Conservation (phyloP, 306 rosid genomes). For the Fragaria nilgerrensis region DNA sequence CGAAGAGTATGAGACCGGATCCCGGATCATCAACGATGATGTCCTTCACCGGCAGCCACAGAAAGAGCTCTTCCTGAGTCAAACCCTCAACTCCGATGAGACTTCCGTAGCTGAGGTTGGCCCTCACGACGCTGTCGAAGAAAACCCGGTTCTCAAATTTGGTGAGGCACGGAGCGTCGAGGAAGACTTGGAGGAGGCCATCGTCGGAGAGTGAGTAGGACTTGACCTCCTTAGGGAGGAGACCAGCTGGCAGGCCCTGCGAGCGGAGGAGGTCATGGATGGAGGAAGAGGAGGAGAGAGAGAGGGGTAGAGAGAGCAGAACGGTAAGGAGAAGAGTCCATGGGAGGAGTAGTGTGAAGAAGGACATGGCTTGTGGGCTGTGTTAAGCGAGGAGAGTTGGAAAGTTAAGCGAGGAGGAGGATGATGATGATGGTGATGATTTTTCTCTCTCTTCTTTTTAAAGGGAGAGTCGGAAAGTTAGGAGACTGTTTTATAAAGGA, state of each 20-base stretch:
- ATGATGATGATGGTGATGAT: background rate
- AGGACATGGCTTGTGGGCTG: slow-evolving; percentile 31
- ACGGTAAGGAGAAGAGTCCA: slow-evolving; percentile 11
- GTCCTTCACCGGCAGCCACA: slow-evolving; percentile 89
- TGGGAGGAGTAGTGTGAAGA: slow-evolving; percentile 30
- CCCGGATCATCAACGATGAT: slow-evolving; percentile 73
- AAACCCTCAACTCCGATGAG: slow-evolving; percentile 78
- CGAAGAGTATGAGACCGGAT: slow-evolving; percentile 77
- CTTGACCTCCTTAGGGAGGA: slow-evolving; percentile 67
- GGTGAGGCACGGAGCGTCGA: slow-evolving; percentile 75
- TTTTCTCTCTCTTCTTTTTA: background rate
- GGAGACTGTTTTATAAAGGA: slow-evolving; percentile 37
- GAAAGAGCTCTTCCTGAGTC: slow-evolving; percentile 78
- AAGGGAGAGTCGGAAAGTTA: slow-evolving; percentile 39
- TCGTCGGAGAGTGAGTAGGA: slow-evolving; percentile 58
- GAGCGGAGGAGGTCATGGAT: slow-evolving; percentile 80
- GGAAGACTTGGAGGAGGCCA: slow-evolving; percentile 67
- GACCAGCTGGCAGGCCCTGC: slow-evolving; percentile 78
- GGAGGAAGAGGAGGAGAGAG: slow-evolving; percentile 34
- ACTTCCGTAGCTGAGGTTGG: slow-evolving; percentile 82
- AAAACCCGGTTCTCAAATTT: slow-evolving; percentile 72
- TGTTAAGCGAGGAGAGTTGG: background rate
- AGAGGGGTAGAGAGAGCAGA: slow-evolving; percentile 29
- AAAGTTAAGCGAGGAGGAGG: slow-evolving; percentile 1
- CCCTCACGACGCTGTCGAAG: slow-evolving; percentile 63